phyloP scores from a whole-genome alignment of 2,329 filamentous ascomycete species.

The Diaporthe sp. region DNA sequence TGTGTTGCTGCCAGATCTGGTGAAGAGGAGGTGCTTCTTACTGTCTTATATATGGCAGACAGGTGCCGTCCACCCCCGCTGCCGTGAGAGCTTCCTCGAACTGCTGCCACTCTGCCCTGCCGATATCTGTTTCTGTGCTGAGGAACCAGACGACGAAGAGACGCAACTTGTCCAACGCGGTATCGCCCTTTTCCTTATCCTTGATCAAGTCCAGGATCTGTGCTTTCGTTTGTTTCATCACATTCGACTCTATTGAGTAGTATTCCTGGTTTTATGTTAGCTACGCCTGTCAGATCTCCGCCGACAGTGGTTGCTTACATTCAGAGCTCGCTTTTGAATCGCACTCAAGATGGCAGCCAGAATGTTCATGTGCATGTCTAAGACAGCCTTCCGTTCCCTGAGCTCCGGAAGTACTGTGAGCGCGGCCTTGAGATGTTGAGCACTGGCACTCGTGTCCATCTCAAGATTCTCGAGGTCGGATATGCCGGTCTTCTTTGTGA shows the following conservation, averaged over 20 bases:
- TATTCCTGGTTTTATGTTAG: constrained; percentile 69
- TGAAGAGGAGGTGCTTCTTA: constrained; percentile 55
- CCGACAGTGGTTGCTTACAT: constrained; percentile 53
- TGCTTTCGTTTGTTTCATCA: constrained; percentile 89
- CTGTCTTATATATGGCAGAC: constrained; percentile 89
- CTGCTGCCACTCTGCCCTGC: constrained; percentile 83
- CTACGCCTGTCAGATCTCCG: neutral
- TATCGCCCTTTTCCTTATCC: constrained; percentile 83
- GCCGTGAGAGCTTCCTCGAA: constrained; percentile 87
- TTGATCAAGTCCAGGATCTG: constrained; percentile 91
- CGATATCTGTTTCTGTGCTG: constrained; percentile 91
- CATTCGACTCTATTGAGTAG: constrained; percentile 94
- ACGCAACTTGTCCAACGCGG: constrained; percentile 89
- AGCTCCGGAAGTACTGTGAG: constrained; percentile 94
- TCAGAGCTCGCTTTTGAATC: constrained; percentile 94
- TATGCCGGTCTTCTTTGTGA: constrained; percentile 95
- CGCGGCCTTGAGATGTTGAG: constrained; percentile 94
- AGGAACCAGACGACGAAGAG: constrained; percentile 98
- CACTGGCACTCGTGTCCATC: constrained; percentile 88
- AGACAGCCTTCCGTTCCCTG: constrained; percentile 88
- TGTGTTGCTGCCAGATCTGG: constrained; percentile 28
- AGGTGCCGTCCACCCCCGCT: constrained; percentile 81
- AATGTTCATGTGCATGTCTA: constrained; percentile 99
- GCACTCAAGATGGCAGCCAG: constrained; percentile 68
- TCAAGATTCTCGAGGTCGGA: constrained; percentile 93